Evolutionary conservation across 2,329 filamentous ascomycete genomes (phyloP).

Genomic region (Escovopsis sp.): DNA sequence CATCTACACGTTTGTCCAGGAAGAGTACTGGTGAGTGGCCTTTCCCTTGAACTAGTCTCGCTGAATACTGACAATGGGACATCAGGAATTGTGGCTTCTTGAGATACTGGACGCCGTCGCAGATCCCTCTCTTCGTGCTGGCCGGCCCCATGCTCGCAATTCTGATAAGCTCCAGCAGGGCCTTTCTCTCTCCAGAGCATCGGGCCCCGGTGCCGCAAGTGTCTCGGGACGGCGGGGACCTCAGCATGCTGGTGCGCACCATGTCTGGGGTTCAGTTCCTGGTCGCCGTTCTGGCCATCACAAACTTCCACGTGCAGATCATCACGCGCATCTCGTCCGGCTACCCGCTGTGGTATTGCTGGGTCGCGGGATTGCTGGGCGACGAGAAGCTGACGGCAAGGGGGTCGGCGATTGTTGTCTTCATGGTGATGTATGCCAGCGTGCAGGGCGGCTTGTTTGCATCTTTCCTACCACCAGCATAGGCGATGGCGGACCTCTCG

Average conservation of each 20-base stretch:
- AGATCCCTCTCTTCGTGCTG: slow-evolving; percentile 76
- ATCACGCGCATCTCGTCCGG: slow-evolving; percentile 79
- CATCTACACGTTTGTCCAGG: slow-evolving; percentile 84
- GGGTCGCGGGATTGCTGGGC: slow-evolving; percentile 42
- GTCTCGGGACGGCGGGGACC: slow-evolving; percentile 4
- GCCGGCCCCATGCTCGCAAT: slow-evolving; percentile 63
- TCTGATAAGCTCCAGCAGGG: slow-evolving; percentile 40
- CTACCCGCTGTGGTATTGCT: slow-evolving; percentile 82
- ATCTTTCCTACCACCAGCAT: slow-evolving; percentile 84
- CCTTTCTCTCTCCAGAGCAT: slow-evolving; percentile 16
- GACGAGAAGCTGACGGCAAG: slow-evolving; percentile 17
- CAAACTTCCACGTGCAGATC: slow-evolving; percentile 85
- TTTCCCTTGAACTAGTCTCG: not conserved
- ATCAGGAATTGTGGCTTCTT: slow-evolving; percentile 75
- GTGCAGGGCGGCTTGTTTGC: slow-evolving; percentile 77
- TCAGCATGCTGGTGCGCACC: slow-evolving; percentile 27
- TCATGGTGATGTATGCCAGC: slow-evolving; percentile 67
- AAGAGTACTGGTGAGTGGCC: slow-evolving; percentile 65
- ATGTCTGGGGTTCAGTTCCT: slow-evolving; percentile 61
- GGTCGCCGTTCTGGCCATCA: slow-evolving; percentile 56
- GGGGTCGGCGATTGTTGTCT: slow-evolving; percentile 36
- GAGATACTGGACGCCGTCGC: slow-evolving; percentile 76
- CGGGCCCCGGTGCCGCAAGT: slow-evolving; percentile 3
- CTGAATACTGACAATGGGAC: not conserved
- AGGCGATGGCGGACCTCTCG: not conserved